Percentiles rank a stretch among this genome's conserved stretches.
These are phyloP conservation scores for Tubosaeta sp. DNA, from an alignment of 768 basidiomycete species.

Conservation along the genomic window DNA sequence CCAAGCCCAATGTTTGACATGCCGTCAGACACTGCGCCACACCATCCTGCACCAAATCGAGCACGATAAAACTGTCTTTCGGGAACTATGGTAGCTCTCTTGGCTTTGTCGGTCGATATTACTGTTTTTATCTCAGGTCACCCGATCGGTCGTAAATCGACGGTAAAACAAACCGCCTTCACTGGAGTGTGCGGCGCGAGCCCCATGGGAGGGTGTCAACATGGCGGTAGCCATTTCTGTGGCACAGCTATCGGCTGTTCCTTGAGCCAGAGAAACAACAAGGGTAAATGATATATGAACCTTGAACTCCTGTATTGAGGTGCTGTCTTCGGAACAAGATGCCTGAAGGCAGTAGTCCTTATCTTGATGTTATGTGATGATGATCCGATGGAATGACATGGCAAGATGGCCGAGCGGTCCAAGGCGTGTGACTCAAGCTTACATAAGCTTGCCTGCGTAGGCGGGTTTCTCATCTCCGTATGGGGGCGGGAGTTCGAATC, in stretches of 20 bases:
- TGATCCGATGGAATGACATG: constrained; percentile 4
- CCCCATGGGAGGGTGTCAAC: neutral
- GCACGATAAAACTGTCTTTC: neutral
- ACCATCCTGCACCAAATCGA: too few relatives aligned
- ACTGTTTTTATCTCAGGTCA: neutral
- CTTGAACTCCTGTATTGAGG: neutral
- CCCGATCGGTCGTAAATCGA: neutral
- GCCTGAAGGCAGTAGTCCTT: neutral
- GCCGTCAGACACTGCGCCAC: neutral
- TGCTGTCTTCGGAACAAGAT: neutral
- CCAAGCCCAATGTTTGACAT: neutral
- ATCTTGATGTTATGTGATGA: neutral
- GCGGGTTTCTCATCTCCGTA: constrained; percentile 17
- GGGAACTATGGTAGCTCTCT: neutral
- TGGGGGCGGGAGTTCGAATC: constrained; percentile 34
- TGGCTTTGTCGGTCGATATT: neutral
- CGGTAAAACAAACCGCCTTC: neutral
- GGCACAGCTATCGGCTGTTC: neutral
- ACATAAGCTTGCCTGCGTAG: constrained; percentile 7
- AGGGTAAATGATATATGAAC: neutral
- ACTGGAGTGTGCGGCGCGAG: neutral
- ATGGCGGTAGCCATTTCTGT: neutral
- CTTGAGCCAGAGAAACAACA: neutral
- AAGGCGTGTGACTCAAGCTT: constrained; percentile 62
- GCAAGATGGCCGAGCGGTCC: constrained; percentile 61